Evolutionary conservation across 768 basidiomycete genomes (phyloP).

Genomic region (Cystobasidium tubakii): DNA sequence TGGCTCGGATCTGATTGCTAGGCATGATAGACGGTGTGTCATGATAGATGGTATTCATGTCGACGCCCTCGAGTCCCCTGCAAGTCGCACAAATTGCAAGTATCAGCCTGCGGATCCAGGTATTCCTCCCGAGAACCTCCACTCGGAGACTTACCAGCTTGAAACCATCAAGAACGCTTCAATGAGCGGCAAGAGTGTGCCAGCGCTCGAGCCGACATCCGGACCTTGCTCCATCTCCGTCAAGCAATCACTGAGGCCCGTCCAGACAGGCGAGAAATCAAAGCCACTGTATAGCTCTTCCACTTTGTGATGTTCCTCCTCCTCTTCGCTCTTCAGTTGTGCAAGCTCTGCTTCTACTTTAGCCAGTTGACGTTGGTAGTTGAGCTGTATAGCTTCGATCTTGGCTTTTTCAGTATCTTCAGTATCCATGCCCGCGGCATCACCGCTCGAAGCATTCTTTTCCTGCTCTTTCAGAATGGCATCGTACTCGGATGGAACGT

Average conservation of each 20-base stretch:
- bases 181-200: constrained; percentile 85
- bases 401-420: constrained; percentile 37
- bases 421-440: constrained; percentile 31
- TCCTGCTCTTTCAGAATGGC: neutral
- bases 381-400: neutral
- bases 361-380: neutral
- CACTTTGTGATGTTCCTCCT: constrained; percentile 54
- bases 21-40: constrained; percentile 20
- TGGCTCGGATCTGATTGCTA: neutral
- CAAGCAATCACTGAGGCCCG: constrained; percentile 80
- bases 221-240: constrained; percentile 71
- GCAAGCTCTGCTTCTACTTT: neutral
- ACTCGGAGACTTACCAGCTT: constrained; percentile 62
- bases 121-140: too few relatives aligned
- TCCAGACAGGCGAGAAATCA: constrained; percentile 82
- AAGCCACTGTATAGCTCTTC: constrained; percentile 85
- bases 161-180: constrained; percentile 98
- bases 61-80: constrained; percentile 27
- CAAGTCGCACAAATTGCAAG: too few relatives aligned
- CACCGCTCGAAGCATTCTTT: neutral
- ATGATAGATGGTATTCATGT: neutral
- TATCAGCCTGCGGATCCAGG: too few relatives aligned
- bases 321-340: constrained; percentile 13
- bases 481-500: neutral
- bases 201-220: constrained; percentile 79